Evolutionary conservation across 2,329 filamentous ascomycete species (phyloP).

Genomic region (Phoma sp.): DNA sequence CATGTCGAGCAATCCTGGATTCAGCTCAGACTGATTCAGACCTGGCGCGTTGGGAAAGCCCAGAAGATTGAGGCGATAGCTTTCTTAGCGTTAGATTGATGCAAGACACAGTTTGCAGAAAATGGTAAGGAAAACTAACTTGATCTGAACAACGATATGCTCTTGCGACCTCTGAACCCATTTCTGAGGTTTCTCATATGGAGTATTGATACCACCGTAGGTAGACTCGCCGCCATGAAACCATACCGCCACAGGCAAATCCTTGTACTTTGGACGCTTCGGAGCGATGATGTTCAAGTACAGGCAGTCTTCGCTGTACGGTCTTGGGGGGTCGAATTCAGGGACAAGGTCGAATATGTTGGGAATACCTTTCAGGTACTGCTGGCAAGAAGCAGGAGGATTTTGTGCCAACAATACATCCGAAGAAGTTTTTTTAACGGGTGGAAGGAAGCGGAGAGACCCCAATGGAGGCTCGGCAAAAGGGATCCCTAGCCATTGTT

Average conservation of each 20-base stretch:
- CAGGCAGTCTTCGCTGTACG: conserved; percentile 44
- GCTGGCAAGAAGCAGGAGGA: background rate
- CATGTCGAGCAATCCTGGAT: conserved; percentile 45
- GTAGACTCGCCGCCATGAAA: conserved; percentile 46
- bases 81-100: conserved; percentile 50
- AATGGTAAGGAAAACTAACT: background rate
- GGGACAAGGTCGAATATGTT: background rate
- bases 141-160: conserved; percentile 29
- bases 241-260: conserved; percentile 43
- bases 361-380: background rate
- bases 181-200: conserved; percentile 30
- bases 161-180: conserved; percentile 36
- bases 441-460: background rate
- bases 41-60: conserved; percentile 41
- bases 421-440: background rate
- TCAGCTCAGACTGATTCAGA: conserved; percentile 27
- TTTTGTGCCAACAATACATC: background rate
- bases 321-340: background rate
- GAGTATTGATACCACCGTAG: conserved; percentile 52
- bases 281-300: conserved; percentile 47
- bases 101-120: background rate
- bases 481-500: background rate
- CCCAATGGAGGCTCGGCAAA: conserved; percentile 1
- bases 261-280: conserved; percentile 18
- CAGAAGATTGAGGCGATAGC: conserved; percentile 44